phyloP scores from a whole-genome alignment of 164 flowering plant species.

The Umbellularia californica region DNA sequence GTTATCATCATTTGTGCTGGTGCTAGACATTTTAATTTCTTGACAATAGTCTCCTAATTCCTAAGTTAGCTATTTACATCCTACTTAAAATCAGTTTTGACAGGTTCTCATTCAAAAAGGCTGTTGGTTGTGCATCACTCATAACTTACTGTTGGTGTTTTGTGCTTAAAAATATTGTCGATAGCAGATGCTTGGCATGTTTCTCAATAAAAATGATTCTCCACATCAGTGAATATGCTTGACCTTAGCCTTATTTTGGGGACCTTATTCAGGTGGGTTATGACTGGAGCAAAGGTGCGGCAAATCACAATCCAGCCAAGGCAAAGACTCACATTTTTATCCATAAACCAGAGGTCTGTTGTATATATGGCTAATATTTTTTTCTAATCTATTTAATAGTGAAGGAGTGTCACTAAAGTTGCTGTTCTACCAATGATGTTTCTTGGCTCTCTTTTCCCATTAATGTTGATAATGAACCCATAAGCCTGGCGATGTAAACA shows the following conservation, averaged over 20 bases:
- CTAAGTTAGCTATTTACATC: too few relatives aligned
- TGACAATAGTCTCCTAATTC: too few relatives aligned
- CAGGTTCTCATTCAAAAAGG: too few relatives aligned
- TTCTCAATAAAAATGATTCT: too few relatives aligned
- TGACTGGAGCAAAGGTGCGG: constrained; percentile 97
- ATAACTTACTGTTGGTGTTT: too few relatives aligned
- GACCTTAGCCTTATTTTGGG: neutral
- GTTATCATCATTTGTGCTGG: too few relatives aligned
- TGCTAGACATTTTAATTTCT: too few relatives aligned
- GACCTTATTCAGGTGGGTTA: constrained; percentile 53
- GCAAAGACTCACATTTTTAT: constrained; percentile 64
- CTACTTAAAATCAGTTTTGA: too few relatives aligned
- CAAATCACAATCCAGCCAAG: constrained; percentile 73
- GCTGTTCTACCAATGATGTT: neutral
- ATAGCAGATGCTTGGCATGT: too few relatives aligned
- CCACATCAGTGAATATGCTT: too few relatives aligned
- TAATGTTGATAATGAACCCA: neutral
- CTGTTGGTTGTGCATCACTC: too few relatives aligned
- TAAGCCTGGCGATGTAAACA: neutral
- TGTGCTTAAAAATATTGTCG: too few relatives aligned
- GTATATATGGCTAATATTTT: neutral
- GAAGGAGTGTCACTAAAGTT: neutral
- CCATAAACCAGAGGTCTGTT: constrained; percentile 66
- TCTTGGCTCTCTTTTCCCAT: neutral
- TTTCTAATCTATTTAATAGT: neutral